phyloP scores from a whole-genome alignment of 352 stramenopile genomes.

The Aphanomyces astaci region DNA sequence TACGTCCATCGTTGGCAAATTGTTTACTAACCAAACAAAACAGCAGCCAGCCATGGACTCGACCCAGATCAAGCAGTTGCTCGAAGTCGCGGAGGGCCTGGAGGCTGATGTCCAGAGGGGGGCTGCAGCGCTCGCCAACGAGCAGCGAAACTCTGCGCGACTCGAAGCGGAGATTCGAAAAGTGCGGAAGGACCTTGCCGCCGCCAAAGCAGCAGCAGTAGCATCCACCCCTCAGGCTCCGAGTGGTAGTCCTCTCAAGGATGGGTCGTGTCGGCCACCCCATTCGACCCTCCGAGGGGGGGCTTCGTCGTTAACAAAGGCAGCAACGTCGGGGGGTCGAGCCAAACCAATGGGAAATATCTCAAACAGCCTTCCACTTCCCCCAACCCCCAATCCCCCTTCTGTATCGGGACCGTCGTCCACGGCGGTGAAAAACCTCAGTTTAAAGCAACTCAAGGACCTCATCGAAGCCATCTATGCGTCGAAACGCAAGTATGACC shows the following conservation, averaged over 20 bases:
- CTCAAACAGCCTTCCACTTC: not conserved
- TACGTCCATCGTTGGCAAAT: not conserved
- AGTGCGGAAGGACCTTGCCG: conserved; percentile 34
- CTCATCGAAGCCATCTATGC: conserved; percentile 60
- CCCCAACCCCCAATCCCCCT: not conserved
- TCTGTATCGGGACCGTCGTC: not conserved
- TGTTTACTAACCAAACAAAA: not conserved
- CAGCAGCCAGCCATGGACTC: conserved; percentile 23
- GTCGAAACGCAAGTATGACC: conserved; percentile 68
- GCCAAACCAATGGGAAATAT: too few species aligned
- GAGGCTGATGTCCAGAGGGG: conserved; percentile 49
- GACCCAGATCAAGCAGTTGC: conserved; percentile 36
- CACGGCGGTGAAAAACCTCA: conserved; percentile 32
- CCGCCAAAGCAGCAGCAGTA: conserved; percentile 16
- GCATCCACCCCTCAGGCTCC: too few species aligned
- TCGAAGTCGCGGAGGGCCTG: conserved; percentile 54
- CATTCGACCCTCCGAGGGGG: too few species aligned
- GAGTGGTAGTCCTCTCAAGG: too few species aligned
- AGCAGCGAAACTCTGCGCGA: conserved; percentile 40
- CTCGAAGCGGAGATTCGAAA: conserved; percentile 41
- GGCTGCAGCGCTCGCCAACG: conserved; percentile 36
- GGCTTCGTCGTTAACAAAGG: too few species aligned
- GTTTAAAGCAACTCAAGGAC: conserved; percentile 71
- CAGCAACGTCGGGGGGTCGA: too few species aligned
- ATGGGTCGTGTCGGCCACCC: too few species aligned